Percentiles rank a stretch among this genome's conserved stretches.
These are phyloP conservation scores for Danielia reshetovae DNA, from an alignment of 805 yeast species.

Conservation along the genomic window DNA sequence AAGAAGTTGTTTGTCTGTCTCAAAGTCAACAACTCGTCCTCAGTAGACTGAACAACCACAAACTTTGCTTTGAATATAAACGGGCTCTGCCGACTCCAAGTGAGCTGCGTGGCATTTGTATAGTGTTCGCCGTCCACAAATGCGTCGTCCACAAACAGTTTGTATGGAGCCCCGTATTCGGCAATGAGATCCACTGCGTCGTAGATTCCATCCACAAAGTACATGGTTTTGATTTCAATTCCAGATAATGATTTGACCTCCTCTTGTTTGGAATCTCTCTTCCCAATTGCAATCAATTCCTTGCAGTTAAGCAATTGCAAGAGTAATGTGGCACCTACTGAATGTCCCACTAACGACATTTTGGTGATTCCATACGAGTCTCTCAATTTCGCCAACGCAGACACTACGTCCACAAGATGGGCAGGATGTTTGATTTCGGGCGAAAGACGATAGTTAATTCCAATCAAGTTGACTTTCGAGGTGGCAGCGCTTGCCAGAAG, in stretches of 20 bases:
- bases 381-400: conserved; percentile 35
- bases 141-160: conserved; percentile 55
- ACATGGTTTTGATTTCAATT: background rate
- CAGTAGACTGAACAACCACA: conserved; percentile 53
- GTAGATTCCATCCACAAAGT: conserved; percentile 68
- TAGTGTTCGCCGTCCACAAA: conserved; percentile 29
- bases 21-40: conserved; percentile 61
- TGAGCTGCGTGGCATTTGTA: conserved; percentile 24
- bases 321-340: conserved; percentile 72
- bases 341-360: conserved; percentile 59
- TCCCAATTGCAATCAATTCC: conserved; percentile 13
- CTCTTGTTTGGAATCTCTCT: no score
- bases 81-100: conserved; percentile 6
- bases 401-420: conserved; percentile 53
- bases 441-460: conserved; percentile 60
- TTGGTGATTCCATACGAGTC: conserved; percentile 15
- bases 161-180: conserved; percentile 58
- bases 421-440: conserved; percentile 60
- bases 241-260: no score
- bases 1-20: conserved; percentile 45
- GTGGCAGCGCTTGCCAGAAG: conserved; percentile 1
- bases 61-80: background rate
- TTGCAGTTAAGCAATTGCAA: conserved; percentile 45
- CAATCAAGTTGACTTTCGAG: conserved; percentile 20
- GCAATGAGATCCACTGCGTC: conserved; percentile 45